Conservation (phyloP, 2,329 filamentous ascomycete species). For the Claviceps africana region DNA sequence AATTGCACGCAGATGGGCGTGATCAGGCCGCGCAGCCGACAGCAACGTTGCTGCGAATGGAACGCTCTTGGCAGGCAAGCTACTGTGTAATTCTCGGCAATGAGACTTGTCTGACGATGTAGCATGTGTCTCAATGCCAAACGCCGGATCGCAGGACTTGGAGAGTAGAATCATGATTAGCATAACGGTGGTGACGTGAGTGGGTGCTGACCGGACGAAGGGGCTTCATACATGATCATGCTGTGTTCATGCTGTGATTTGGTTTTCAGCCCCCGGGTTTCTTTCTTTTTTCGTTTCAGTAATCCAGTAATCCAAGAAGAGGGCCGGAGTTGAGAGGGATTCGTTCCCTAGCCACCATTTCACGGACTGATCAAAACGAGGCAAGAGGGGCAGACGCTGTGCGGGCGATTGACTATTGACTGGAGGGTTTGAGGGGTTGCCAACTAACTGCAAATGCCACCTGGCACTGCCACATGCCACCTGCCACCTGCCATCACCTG, state of each 20-base stretch:
- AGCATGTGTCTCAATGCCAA: neutral
- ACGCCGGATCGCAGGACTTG: neutral
- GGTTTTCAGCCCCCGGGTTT: no score
- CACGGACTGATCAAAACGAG: no score
- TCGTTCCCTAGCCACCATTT: no score
- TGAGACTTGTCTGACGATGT: neutral
- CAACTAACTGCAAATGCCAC: no score
- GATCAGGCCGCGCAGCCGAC: neutral
- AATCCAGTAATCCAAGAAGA: neutral
- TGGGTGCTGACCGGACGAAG: neutral
- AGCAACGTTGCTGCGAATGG: neutral
- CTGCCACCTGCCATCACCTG: no score
- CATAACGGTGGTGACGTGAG: neutral
- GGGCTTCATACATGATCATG: no score
- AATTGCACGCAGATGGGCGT: neutral
- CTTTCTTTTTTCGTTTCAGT: no score
- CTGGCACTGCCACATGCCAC: no score
- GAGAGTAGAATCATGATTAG: neutral
- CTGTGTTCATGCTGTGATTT: no score
- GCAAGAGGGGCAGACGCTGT: no score
- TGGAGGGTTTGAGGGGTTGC: no score
- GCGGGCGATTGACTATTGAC: no score
- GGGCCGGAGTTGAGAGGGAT: neutral
- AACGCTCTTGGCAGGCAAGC: neutral
- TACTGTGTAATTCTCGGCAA: neutral